phyloP scores from a whole-genome alignment of 1,284 basidiomycete species.

The Pyrrhoderma lamaoense region DNA sequence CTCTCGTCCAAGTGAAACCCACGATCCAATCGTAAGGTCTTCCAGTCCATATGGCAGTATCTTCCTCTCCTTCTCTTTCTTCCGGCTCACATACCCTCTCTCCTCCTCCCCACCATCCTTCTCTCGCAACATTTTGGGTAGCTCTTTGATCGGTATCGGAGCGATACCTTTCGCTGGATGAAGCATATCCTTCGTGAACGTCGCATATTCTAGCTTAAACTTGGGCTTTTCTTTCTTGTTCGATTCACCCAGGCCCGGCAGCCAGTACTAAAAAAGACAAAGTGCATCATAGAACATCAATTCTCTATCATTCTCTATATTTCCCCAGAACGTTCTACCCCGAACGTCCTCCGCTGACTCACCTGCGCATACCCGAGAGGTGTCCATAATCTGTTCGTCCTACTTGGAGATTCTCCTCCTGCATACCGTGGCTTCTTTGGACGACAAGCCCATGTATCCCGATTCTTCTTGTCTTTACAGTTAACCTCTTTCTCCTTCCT shows the following conservation, averaged over 20 bases:
- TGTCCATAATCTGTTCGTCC: constrained; percentile 61
- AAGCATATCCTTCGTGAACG: constrained; percentile 40
- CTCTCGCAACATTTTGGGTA: constrained; percentile 51
- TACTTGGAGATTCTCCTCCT: constrained; percentile 60
- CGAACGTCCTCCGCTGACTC: constrained; percentile 21
- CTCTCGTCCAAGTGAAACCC: constrained; percentile 63
- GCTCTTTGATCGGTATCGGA: constrained; percentile 57
- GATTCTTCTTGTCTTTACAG: constrained; percentile 46
- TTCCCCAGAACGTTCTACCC: neutral
- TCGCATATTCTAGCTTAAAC: constrained; percentile 77
- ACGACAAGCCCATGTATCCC: constrained; percentile 53
- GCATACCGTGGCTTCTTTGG: constrained; percentile 54
- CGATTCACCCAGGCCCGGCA: constrained; percentile 57
- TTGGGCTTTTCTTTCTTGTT: constrained; percentile 48
- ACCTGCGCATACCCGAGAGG: constrained; percentile 82
- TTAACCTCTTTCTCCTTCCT: constrained; percentile 32
- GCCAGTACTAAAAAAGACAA: constrained; percentile 57
- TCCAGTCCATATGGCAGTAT: constrained; percentile 64
- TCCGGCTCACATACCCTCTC: constrained; percentile 17
- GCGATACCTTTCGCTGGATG: constrained; percentile 31
- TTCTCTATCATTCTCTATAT: neutral
- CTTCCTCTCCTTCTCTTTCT: constrained; percentile 34
- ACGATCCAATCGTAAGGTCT: constrained; percentile 75
- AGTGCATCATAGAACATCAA: neutral
- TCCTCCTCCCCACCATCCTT: constrained; percentile 26